Evolutionary conservation across 352 stramenopile species (phyloP).

Genomic region (Phytophthora sojae): DNA sequence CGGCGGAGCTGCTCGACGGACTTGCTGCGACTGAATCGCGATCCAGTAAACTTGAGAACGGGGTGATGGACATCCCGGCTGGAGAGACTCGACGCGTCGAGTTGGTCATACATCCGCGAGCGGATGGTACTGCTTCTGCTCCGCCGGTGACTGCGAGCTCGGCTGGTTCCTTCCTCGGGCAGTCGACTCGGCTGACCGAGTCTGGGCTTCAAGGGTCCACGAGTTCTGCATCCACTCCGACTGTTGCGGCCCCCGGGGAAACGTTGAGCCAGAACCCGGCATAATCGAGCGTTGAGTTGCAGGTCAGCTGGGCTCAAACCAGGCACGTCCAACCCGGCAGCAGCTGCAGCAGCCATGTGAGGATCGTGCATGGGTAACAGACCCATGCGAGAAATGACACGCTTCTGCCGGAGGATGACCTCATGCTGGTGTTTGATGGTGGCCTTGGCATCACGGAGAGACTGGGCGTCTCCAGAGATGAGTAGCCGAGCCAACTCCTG

Average conservation of each 20-base stretch:
- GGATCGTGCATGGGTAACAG: neutral
- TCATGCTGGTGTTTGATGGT: neutral
- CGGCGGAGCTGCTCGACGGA: neutral
- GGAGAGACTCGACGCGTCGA: no score
- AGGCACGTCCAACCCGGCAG: neutral
- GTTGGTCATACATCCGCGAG: no score
- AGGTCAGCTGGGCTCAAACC: neutral
- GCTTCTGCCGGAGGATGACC: neutral
- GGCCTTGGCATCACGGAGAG: neutral
- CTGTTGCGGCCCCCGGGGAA: neutral
- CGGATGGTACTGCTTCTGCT: no score
- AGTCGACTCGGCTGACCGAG: neutral
- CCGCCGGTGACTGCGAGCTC: no score
- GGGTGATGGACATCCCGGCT: neutral
- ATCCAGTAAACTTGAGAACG: neutral
- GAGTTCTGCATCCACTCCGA: no score
- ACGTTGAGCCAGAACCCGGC: neutral
- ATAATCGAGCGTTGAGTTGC: neutral
- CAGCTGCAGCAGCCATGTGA: neutral
- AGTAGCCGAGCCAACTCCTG: neutral
- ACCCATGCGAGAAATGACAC: neutral
- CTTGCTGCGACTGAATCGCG: no score
- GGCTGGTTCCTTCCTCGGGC: no score
- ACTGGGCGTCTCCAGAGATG: neutral
- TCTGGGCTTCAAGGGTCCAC: neutral